Base-by-base conservation (phyloP, 352 stramenopile genomes). In the Phytophthora fragariae region DNA sequence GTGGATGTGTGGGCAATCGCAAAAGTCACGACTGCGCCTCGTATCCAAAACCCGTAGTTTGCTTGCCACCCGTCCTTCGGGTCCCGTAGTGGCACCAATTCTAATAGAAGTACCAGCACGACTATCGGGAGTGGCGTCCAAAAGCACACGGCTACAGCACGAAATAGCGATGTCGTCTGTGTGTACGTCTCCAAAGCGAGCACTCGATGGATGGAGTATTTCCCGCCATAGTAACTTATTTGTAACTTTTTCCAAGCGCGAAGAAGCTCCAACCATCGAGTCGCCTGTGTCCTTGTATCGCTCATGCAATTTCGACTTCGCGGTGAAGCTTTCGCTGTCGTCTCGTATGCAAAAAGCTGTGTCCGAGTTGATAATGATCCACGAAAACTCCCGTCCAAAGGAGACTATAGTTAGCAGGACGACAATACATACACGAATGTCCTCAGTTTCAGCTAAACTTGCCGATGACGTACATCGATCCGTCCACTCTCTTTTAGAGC, bases 31-130 rank as follows among this genome's bases (percentile, higher is more conserved):
- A 72, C 21, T 5, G 15, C 46, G 3, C 24, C 37, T 24, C 66
- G 60, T 14, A 75, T 60, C 72, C 72, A 78, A 41, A 74, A 72
- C 0, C 72, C 72, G 17, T 63, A 65, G 29, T 75, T 78, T 46
- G 21, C 33, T 41, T 41, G 19, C 72, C 72, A 75, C 0, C 57
- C 72, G 5, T 55, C 24, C 19, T 5, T 52, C 6, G 65, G 61
- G 14, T 72, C 55, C 55, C 69, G 60, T 44, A 78, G 72, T 3
- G 72, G 72, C n/a, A 78, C 41, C 29, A n/a, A 49, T 58, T 75
- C 60, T 57, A 72, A 56, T 8, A 54, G 55, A n/a, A 75, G 33
- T 2, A 72, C 49, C 19, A 75, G 4, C 9, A 50, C 44, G 12
- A 69, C 19, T 39, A 58, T 72, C 2, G 66, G 66, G 9, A 75